Evolutionary conservation across 805 yeast genomes (phyloP).

Genomic region (Geotrichum ghanense): DNA sequence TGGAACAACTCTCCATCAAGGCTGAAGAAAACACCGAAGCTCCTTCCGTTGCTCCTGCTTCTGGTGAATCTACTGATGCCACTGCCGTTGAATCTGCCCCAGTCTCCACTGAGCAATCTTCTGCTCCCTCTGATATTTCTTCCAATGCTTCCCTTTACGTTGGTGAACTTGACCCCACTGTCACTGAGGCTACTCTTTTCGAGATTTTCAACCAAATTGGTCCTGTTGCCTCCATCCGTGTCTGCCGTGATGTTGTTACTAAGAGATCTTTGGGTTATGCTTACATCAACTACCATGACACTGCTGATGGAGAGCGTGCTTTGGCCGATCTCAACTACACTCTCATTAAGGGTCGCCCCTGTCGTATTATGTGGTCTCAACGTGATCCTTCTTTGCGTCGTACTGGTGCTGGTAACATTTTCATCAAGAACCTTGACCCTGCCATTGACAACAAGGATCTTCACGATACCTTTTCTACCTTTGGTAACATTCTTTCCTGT

Average conservation of each 20-base stretch:
- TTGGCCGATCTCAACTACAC: constrained; percentile 92
- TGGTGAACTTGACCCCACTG: constrained; percentile 89
- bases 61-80: constrained; percentile 46
- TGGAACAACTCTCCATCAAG: constrained; percentile 24
- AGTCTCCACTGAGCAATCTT: constrained; percentile 10
- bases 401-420: constrained; percentile 92
- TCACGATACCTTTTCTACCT: constrained; percentile 95
- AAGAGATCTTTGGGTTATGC: constrained; percentile 97
- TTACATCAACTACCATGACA: constrained; percentile 88
- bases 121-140: constrained; percentile 26
- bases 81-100: constrained; percentile 11
- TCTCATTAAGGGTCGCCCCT: constrained; percentile 86
- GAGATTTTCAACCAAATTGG: constrained; percentile 94
- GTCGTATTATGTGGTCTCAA: constrained; percentile 99
- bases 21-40: constrained; percentile 17
- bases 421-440: constrained; percentile 96
- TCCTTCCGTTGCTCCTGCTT: constrained; percentile 27
- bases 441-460: constrained; percentile 98
- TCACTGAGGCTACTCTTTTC: constrained; percentile 87
- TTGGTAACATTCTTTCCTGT: constrained; percentile 91
- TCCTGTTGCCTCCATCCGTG: constrained; percentile 92
- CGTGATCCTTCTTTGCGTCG: constrained; percentile 94
- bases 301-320: constrained; percentile 86
- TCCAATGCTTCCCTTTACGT: constrained; percentile 83
- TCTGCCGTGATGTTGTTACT: constrained; percentile 96